Percentiles rank a stretch among this genome's conserved stretches.
Evolutionary conservation across 179 eudicot species (phyloP).

Genomic region (Beta lomatogona): DNA sequence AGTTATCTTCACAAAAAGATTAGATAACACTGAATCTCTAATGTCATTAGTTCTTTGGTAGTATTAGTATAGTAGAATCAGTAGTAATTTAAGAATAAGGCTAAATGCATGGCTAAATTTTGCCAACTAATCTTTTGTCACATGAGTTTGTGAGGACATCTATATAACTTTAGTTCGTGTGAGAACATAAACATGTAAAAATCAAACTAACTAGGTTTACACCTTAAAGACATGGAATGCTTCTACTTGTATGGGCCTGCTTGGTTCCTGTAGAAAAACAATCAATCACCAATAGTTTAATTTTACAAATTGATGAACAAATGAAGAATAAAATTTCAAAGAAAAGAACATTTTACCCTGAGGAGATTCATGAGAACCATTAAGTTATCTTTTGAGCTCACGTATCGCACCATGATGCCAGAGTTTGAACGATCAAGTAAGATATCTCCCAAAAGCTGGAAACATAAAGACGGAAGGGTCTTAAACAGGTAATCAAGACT

Average conservation of each 20-base stretch:
- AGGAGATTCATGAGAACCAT: conserved; percentile 67
- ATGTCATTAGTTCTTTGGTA: too few species aligned
- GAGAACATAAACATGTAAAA: not conserved
- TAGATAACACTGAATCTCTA: too few species aligned
- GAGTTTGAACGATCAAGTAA: conserved; percentile 71
- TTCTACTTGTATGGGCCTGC: conserved; percentile 62
- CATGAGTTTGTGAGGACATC: too few species aligned
- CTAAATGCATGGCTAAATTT: too few species aligned
- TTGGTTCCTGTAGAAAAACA: conserved; percentile 48
- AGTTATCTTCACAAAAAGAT: too few species aligned
- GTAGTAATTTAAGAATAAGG: too few species aligned
- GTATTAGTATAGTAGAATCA: too few species aligned
- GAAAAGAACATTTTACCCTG: conserved; percentile 43
- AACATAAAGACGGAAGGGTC: not conserved
- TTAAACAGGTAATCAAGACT: not conserved
- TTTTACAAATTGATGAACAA: too few species aligned
- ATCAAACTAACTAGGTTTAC: not conserved
- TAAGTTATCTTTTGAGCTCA: conserved; percentile 64
- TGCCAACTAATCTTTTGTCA: too few species aligned
- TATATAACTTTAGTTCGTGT: not conserved
- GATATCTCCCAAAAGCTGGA: conserved; percentile 69
- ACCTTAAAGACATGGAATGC: conserved; percentile 88
- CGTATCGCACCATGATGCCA: conserved; percentile 60
- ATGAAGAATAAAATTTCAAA: not conserved
- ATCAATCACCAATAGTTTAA: not conserved